A percentile compares a stretch with the other conserved stretches of the same genome.
These are phyloP conservation scores for Rhododendron simsii DNA, from an alignment of 148 eudicot genomes.

Conservation along the genomic window DNA sequence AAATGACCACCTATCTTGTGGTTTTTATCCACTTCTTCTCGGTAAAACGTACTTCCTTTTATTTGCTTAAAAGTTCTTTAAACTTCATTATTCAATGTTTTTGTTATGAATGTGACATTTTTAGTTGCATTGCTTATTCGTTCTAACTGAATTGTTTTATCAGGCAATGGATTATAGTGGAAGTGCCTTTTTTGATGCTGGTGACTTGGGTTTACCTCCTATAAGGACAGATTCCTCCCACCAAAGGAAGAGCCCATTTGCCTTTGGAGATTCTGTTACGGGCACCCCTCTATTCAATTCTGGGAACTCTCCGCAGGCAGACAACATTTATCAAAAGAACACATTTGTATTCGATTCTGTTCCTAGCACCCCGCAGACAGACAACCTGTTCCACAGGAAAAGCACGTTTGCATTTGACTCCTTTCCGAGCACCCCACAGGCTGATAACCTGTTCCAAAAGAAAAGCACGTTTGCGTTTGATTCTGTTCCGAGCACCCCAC, in stretches of 20 bases:
- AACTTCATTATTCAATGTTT: not conserved
- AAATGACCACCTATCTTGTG: not conserved
- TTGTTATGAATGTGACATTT: not conserved
- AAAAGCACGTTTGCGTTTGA: constrained; percentile 37
- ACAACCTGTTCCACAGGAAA: constrained; percentile 27
- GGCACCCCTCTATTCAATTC: constrained; percentile 10
- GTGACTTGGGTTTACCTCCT: constrained; percentile 74
- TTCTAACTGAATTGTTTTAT: constrained; percentile 3
- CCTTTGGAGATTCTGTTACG: constrained; percentile 35
- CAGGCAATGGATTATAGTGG: constrained; percentile 53
- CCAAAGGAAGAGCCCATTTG: constrained; percentile 36
- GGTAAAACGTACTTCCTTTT: not conserved
- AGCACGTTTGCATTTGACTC: constrained; percentile 37
- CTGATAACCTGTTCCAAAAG: constrained; percentile 35
- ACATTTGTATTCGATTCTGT: constrained; percentile 47
- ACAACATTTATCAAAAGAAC: constrained; percentile 26
- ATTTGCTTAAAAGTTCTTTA: not conserved
- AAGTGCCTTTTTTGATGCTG: constrained; percentile 67
- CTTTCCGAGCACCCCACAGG: constrained; percentile 33
- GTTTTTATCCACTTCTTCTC: not conserved
- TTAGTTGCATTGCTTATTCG: constrained; percentile 5
- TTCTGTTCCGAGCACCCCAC: constrained; percentile 35
- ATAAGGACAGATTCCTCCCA: constrained; percentile 48
- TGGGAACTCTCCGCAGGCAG: constrained; percentile 8
- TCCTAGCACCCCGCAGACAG: constrained; percentile 42